These are phyloP conservation scores for Xylariales sp. DNA, from an alignment of 2,329 filamentous ascomycete genomes.

Conservation along the genomic window DNA sequence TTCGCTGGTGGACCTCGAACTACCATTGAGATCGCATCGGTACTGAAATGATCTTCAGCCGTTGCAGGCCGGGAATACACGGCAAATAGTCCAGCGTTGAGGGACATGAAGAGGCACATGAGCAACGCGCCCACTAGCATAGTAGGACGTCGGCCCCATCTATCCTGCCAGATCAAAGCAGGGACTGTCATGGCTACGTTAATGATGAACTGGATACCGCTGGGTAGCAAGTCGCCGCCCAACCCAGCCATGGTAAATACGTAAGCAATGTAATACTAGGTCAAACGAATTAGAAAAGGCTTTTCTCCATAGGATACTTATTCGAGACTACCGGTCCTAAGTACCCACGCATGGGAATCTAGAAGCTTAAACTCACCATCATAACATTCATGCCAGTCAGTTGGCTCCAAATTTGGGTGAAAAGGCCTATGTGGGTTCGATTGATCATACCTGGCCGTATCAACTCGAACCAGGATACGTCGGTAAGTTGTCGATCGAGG, in stretches of 20 bases:
- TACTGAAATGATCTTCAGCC: conserved; percentile 51
- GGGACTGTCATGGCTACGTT: conserved; percentile 84
- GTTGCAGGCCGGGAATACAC: conserved; percentile 54
- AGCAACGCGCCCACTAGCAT: conserved; percentile 73
- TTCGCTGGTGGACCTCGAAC: conserved; percentile 63
- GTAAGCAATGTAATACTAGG: conserved; percentile 73
- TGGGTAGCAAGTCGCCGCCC: conserved; percentile 70
- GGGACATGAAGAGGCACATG: conserved; percentile 65
- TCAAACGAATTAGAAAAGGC: conserved; percentile 1
- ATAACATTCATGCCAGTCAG: conserved; percentile 79
- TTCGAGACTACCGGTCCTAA: background rate
- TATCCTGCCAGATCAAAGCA: conserved; percentile 79
- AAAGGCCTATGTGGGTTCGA: conserved; percentile 76
- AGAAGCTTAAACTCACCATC: conserved; percentile 61
- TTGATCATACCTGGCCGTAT: conserved; percentile 80
- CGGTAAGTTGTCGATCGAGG: conserved; percentile 75
- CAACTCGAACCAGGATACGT: conserved; percentile 78
- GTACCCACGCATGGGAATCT: background rate
- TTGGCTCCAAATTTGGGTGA: conserved; percentile 81
- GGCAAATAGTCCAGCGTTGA: conserved; percentile 60
- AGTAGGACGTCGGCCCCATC: conserved; percentile 77
- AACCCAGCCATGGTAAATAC: conserved; percentile 79
- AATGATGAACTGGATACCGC: conserved; percentile 80
- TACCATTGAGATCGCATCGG: conserved; percentile 58
- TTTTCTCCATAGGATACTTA: background rate